Evolutionary conservation across 805 yeast genomes (phyloP).

Genomic region (Candida methanosorbosa): DNA sequence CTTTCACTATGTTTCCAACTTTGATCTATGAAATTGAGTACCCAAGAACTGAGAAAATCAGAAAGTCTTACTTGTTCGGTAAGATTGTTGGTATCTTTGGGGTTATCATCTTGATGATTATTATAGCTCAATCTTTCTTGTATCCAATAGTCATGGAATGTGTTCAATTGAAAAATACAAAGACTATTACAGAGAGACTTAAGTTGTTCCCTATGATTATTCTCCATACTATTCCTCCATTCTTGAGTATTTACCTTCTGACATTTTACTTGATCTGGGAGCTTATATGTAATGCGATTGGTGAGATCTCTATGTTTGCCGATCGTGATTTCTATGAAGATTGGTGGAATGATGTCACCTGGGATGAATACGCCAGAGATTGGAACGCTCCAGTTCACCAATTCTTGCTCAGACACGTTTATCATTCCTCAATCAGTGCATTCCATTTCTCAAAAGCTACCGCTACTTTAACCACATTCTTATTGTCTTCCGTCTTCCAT

Average conservation of each 20-base stretch:
- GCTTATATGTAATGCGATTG: constrained; percentile 79
- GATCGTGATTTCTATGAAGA: constrained; percentile 91
- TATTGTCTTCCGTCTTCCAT: constrained; percentile 76
- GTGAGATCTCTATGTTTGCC: constrained; percentile 79
- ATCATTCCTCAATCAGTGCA: constrained; percentile 80
- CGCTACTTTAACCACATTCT: constrained; percentile 73
- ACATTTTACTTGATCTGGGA: constrained; percentile 94
- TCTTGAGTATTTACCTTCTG: constrained; percentile 64
- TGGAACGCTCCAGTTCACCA: constrained; percentile 95
- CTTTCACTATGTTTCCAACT: constrained; percentile 83
- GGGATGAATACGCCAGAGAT: constrained; percentile 88
- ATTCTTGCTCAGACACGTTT: constrained; percentile 86
- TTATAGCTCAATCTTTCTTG: constrained; percentile 65
- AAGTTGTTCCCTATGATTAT: constrained; percentile 48
- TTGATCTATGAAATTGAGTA: constrained; percentile 75
- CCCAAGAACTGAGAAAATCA: constrained; percentile 64
- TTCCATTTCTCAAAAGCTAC: constrained; percentile 51
- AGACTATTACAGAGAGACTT: constrained; percentile 38
- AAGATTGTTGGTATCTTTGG: constrained; percentile 83
- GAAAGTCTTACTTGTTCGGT: constrained; percentile 59
- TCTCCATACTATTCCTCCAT: constrained; percentile 72
- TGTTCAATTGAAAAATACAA: constrained; percentile 33
- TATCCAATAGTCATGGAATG: constrained; percentile 68
- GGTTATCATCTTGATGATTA: constrained; percentile 71
- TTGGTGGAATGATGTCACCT: constrained; percentile 95